phyloP scores from a whole-genome alignment of 2,329 filamentous ascomycete genomes.

The Fusarium buxicola region DNA sequence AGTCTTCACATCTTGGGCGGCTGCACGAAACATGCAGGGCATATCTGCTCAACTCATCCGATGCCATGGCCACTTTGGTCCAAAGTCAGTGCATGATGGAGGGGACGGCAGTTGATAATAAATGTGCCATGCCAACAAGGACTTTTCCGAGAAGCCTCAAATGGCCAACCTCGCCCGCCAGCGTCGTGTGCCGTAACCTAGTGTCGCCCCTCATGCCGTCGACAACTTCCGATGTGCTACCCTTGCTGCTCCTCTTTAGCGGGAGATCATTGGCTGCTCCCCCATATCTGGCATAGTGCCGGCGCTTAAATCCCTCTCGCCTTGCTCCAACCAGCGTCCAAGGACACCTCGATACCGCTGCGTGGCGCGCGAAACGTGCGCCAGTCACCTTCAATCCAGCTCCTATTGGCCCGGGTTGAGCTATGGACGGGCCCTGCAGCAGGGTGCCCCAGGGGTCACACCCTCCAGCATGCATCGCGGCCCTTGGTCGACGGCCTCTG shows the following conservation, averaged over 20 bases:
- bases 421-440: slow-evolving; percentile 28
- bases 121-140: not conserved
- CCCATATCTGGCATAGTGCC: slow-evolving; percentile 35
- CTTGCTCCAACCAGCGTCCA: slow-evolving; percentile 38
- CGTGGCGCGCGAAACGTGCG: slow-evolving; percentile 15
- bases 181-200: no score
- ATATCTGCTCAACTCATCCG: slow-evolving; percentile 32
- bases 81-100: slow-evolving; percentile 30
- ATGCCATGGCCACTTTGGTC: slow-evolving; percentile 19
- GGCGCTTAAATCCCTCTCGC: slow-evolving; percentile 41
- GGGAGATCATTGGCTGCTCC: slow-evolving; percentile 29
- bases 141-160: not conserved
- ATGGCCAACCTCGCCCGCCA: slow-evolving; percentile 12
- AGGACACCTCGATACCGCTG: slow-evolving; percentile 2
- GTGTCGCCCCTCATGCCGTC: slow-evolving; percentile 5
- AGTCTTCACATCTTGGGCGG: slow-evolving; percentile 13
- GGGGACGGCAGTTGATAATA: slow-evolving; percentile 10
- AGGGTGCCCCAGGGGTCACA: slow-evolving; percentile 42
- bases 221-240: slow-evolving; percentile 12
- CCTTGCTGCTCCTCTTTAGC: slow-evolving; percentile 1
- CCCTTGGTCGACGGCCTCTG: slow-evolving; percentile 37
- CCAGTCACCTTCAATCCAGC: slow-evolving; percentile 11
- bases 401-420: slow-evolving; percentile 34
- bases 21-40: slow-evolving; percentile 5
- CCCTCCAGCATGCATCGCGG: slow-evolving; percentile 35